A percentile compares a stretch with the other conserved stretches of the same genome.
Evolutionary conservation across 2,329 filamentous ascomycete genomes (phyloP).

Genomic region (Cercospora sp.): DNA sequence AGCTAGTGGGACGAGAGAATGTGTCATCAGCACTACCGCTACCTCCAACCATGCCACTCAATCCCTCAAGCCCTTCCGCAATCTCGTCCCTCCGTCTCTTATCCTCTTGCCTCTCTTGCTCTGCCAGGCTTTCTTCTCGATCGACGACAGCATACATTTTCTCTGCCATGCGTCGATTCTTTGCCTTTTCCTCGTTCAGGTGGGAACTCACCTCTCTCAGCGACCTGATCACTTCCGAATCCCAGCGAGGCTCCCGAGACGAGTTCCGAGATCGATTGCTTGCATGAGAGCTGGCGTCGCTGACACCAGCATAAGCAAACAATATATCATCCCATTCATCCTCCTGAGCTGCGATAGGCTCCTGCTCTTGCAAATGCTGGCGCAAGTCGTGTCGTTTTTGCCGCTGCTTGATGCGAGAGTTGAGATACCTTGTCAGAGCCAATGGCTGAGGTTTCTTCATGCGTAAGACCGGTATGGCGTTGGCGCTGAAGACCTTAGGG

Average conservation of each 20-base stretch:
- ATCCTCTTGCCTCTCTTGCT: conserved; percentile 39
- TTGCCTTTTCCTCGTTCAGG: conserved; percentile 33
- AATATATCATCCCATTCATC: conserved; percentile 53
- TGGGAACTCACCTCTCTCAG: not conserved
- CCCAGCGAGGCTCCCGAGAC: not conserved
- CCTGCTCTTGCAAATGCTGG: conserved; percentile 46
- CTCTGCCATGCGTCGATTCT: conserved; percentile 39
- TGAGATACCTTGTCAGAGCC: conserved; percentile 60
- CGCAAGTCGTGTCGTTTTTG: conserved; percentile 45
- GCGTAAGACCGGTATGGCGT: conserved; percentile 65
- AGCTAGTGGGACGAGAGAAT: not conserved
- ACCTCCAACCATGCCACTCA: conserved; percentile 11
- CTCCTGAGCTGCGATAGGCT: conserved; percentile 45
- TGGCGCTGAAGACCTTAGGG: conserved; percentile 59
- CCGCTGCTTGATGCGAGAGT: conserved; percentile 52
- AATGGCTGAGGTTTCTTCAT: conserved; percentile 65
- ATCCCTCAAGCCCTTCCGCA: not conserved
- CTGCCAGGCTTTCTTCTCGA: conserved; percentile 48
- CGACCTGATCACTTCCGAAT: not conserved
- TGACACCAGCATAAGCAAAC: conserved; percentile 19
- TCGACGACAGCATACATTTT: conserved; percentile 53
- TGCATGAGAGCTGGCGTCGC: conserved; percentile 18
- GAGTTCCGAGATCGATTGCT: not conserved
- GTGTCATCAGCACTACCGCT: not conserved
- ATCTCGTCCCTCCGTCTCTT: not conserved